These are phyloP conservation scores for Aurifilum marmelostoma DNA, from an alignment of 2,329 filamentous ascomycete species.

Conservation along the genomic window DNA sequence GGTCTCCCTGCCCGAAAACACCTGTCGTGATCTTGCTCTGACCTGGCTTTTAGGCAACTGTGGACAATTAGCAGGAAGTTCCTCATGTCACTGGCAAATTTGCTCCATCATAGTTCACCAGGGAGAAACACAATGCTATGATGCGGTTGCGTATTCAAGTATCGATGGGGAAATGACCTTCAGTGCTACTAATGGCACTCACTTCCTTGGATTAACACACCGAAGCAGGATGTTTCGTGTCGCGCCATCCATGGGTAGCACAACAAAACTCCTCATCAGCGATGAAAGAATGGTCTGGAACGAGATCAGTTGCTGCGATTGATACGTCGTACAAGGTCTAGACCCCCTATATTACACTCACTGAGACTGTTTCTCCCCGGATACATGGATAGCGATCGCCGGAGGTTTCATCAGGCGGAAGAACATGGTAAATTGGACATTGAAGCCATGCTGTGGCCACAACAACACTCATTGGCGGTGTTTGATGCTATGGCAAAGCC, in stretches of 20 bases:
- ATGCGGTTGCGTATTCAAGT: too few relatives aligned
- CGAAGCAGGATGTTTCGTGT: neutral
- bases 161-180: too few relatives aligned
- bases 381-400: neutral
- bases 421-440: neutral
- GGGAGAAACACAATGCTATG: too few relatives aligned
- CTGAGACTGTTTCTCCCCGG: neutral
- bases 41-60: neutral
- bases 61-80: neutral
- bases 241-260: neutral
- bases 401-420: neutral
- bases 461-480: neutral
- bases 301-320: neutral
- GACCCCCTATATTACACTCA: neutral
- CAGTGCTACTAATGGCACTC: neutral
- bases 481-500: neutral
- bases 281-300: neutral
- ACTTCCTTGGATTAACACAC: neutral
- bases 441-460: neutral
- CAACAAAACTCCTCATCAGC: neutral
- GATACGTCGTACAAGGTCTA: neutral
- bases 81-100: neutral
- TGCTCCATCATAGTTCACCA: too few relatives aligned
- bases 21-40: neutral
- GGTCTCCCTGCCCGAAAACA: too few relatives aligned